Evolutionary conservation across 1,139 yeast species (phyloP).

Genomic region (Yamadazyma aaseri): DNA sequence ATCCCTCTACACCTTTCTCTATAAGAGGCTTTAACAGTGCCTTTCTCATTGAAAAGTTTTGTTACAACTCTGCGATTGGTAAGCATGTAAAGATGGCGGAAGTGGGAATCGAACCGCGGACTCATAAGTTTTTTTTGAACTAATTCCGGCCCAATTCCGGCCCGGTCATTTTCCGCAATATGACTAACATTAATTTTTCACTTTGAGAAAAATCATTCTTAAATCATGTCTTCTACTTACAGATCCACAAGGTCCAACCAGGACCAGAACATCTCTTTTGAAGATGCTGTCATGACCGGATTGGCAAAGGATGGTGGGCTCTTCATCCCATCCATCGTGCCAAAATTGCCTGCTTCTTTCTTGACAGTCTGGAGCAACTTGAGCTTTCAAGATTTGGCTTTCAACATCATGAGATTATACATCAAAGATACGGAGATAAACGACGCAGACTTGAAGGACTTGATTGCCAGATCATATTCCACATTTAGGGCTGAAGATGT

Average conservation of each 20-base stretch:
- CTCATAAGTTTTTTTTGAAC: background rate
- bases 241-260: conserved; percentile 80
- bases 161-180: background rate
- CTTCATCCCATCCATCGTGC: conserved; percentile 82
- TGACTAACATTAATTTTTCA: conserved; percentile 1
- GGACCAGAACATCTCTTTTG: conserved; percentile 64
- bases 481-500: conserved; percentile 85
- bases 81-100: too few species aligned
- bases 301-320: conserved; percentile 96
- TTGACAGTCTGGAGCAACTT: conserved; percentile 68
- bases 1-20: conserved; percentile 27
- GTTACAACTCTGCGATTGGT: background rate
- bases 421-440: conserved; percentile 71
- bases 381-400: conserved; percentile 82
- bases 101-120: background rate
- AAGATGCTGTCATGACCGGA: conserved; percentile 91
- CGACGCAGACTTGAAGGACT: conserved; percentile 57
- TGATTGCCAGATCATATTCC: conserved; percentile 74
- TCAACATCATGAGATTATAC: conserved; percentile 78
- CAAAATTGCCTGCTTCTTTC: conserved; percentile 61
- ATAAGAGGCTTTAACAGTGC: conserved; percentile 11
- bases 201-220: too few species aligned
- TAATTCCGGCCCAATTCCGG: too few species aligned
- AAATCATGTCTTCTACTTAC: conserved; percentile 45
- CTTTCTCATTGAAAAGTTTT: background rate